Percentiles rank a stretch among this genome's conserved stretches.
phyloP scores from a whole-genome alignment of 176 grass and related monocot genomes.

The Elymus sibiricus region DNA sequence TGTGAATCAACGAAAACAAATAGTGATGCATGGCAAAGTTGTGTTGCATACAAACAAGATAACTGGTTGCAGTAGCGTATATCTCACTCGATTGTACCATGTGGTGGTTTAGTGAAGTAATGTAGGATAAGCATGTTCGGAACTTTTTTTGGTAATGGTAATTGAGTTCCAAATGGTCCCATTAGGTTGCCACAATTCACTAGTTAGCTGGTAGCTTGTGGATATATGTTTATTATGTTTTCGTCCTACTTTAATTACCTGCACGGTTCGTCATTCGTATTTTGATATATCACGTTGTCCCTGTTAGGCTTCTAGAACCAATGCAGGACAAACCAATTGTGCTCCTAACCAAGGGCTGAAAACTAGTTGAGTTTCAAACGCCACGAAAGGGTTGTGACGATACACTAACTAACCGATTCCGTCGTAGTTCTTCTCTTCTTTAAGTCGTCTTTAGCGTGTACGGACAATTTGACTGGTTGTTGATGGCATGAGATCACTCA shows the following conservation, averaged over 20 bases:
- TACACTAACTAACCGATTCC: not conserved
- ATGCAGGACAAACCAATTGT: not conserved
- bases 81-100: not conserved
- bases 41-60: not conserved
- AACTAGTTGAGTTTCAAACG: not conserved
- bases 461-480: not conserved
- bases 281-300: not conserved
- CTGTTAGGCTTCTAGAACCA: not conserved
- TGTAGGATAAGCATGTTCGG: not conserved
- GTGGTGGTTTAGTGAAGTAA: not conserved
- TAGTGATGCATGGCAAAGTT: not conserved
- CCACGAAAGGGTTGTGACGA: not conserved
- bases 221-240: not conserved
- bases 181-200: not conserved
- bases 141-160: not conserved
- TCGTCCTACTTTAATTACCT: not conserved
- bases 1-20: not conserved
- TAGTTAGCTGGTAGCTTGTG: not conserved
- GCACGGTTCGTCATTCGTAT: not conserved
- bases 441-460: not conserved
- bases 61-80: not conserved
- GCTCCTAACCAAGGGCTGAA: not conserved
- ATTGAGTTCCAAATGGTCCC: not conserved
- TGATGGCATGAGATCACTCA: not conserved
- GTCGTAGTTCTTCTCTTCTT: not conserved